Evolutionary conservation across 129 eudicot species (phyloP).

Genomic region (Silybum marianum): DNA sequence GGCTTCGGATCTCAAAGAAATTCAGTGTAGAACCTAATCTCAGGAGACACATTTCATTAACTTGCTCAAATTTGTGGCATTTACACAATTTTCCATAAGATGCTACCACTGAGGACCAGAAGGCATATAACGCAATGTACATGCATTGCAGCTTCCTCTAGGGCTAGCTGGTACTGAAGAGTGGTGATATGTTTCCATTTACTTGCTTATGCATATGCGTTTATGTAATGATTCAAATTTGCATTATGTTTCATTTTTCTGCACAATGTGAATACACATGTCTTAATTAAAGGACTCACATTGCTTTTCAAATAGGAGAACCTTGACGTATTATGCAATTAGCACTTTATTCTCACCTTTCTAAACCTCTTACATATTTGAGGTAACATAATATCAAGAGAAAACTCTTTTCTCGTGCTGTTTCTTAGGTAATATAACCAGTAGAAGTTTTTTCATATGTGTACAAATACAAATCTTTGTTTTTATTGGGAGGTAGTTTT

Average conservation of each 20-base stretch:
- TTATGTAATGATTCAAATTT: not conserved
- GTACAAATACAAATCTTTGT: conserved; percentile 9
- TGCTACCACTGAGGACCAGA: not conserved
- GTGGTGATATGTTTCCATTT: not conserved
- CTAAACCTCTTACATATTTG: not conserved
- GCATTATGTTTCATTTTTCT: conserved; percentile 9
- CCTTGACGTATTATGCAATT: conserved; percentile 1
- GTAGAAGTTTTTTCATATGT: conserved; percentile 2
- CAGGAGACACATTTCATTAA: not conserved
- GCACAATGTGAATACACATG: not conserved
- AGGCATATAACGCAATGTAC: not conserved
- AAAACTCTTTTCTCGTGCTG: not conserved
- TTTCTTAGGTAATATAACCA: not conserved
- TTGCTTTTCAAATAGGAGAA: not conserved
- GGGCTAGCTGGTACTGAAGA: not conserved
- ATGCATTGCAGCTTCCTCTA: conserved; percentile 2
- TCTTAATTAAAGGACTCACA: not conserved
- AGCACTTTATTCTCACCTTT: not conserved
- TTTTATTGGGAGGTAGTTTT: not conserved
- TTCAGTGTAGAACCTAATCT: not conserved
- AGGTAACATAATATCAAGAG: conserved; percentile 15
- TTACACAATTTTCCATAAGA: not conserved
- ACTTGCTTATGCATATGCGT: not conserved
- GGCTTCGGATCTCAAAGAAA: not conserved
- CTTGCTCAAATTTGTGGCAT: not conserved